Conservation (phyloP, 1,284 basidiomycete species). For the Sparassis latifolia region DNA sequence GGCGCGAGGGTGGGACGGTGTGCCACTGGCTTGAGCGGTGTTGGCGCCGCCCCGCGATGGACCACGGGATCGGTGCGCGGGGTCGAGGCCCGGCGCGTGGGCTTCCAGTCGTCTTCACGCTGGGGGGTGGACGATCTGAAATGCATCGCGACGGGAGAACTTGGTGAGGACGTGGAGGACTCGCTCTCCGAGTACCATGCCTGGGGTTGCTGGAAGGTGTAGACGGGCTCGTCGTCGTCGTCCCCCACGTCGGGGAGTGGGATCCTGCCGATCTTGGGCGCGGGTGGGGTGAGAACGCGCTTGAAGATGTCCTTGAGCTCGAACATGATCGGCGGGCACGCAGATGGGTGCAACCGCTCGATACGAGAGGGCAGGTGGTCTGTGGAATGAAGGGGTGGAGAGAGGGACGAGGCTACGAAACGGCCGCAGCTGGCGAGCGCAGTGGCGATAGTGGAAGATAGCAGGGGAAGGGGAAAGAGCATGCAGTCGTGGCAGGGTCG, state of each 20-base stretch:
- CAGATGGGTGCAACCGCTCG: conserved; percentile 7
- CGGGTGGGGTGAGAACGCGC: conserved; percentile 24
- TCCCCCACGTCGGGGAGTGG: conserved; percentile 24
- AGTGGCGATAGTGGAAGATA: background rate
- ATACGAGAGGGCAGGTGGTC: background rate
- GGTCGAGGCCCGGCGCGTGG: conserved; percentile 11
- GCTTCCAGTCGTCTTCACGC: conserved; percentile 11
- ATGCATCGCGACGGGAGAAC: conserved; percentile 3
- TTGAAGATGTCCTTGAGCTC: conserved; percentile 20
- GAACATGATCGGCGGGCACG: conserved; percentile 12
- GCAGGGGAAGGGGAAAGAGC: conserved; percentile 7
- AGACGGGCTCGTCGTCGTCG: background rate
- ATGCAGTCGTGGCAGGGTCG: conserved; percentile 14
- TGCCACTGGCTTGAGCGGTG: no score
- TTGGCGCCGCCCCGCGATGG: no score
- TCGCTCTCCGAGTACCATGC: conserved; percentile 18
- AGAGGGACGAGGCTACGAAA: conserved; percentile 2
- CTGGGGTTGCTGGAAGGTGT: conserved; percentile 8
- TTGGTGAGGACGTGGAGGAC: conserved; percentile 14
- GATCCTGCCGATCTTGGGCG: conserved; percentile 22
- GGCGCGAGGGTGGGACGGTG: no score
- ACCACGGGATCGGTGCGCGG: conserved; percentile 8
- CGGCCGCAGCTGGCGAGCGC: background rate
- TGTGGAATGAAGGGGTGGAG: conserved; percentile 5
- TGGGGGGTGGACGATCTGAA: conserved; percentile 7